A percentile compares a stretch with the other conserved stretches of the same genome.
phyloP scores from a whole-genome alignment of 169 alveolate species.

The Plasmodium gaboni region DNA sequence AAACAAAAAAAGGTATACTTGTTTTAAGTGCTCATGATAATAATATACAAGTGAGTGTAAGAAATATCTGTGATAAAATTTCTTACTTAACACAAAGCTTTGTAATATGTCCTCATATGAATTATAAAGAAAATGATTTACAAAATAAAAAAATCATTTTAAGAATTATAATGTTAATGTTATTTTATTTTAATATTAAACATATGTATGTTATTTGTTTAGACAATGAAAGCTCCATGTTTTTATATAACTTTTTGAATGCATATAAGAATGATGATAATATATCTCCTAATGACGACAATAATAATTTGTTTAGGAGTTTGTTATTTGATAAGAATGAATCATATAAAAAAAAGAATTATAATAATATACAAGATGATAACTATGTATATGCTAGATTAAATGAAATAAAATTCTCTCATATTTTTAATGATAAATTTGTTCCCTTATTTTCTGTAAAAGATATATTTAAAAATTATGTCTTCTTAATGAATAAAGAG shows the following conservation, averaged over 20 bases:
- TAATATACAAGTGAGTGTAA: slow-evolving; percentile 29
- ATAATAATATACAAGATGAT: neutral
- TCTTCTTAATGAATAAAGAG: slow-evolving; percentile 49
- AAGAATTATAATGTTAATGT: slow-evolving; percentile 40
- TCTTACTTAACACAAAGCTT: slow-evolving; percentile 60
- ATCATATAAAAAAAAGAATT: neutral
- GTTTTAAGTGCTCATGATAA: slow-evolving; percentile 58
- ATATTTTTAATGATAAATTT: slow-evolving; percentile 39
- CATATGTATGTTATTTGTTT: slow-evolving; percentile 57
- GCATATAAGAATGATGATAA: slow-evolving; percentile 11
- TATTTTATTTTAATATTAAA: slow-evolving; percentile 51
- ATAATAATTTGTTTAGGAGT: neutral
- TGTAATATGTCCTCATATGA: slow-evolving; percentile 44
- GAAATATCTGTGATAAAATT: slow-evolving; percentile 73
- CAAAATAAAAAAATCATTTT: slow-evolving; percentile 10
- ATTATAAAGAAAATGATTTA: slow-evolving; percentile 1
- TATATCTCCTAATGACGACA: slow-evolving; percentile 11
- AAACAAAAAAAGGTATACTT: slow-evolving; percentile 60
- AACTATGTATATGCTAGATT: slow-evolving; percentile 20
- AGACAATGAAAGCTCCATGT: slow-evolving; percentile 42
- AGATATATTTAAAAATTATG: slow-evolving; percentile 46
- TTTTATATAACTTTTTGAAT: slow-evolving; percentile 54
- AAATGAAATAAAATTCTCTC: slow-evolving; percentile 51
- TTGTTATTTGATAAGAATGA: too few relatives aligned
- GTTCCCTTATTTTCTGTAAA: slow-evolving; percentile 40